These are phyloP conservation scores for Globisporangium barbulae DNA, from an alignment of 352 stramenopile genomes.

Conservation along the genomic window DNA sequence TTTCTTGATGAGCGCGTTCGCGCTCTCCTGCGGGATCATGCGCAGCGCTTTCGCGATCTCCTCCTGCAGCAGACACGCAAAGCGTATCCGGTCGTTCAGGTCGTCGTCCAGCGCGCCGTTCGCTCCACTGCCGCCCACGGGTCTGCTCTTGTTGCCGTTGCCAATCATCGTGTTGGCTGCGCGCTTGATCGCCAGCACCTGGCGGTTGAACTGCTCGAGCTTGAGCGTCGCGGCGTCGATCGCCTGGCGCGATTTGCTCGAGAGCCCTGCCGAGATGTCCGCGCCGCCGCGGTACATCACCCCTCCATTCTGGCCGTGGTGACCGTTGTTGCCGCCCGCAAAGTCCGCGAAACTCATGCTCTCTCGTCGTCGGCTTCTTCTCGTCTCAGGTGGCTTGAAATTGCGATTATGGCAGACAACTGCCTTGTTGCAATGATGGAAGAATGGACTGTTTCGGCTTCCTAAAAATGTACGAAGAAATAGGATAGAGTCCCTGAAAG, in stretches of 20 bases:
- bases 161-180: slow-evolving; percentile 21
- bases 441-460: too few relatives aligned
- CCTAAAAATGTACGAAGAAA: too few relatives aligned
- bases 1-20: slow-evolving; percentile 68
- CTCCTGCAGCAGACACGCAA: slow-evolving; percentile 77
- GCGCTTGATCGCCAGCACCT: slow-evolving; percentile 78
- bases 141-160: slow-evolving; percentile 5
- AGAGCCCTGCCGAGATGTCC: slow-evolving; percentile 17
- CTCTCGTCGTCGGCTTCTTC: neutral
- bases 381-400: neutral
- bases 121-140: slow-evolving; percentile 4
- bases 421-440: too few relatives aligned
- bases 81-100: slow-evolving; percentile 81
- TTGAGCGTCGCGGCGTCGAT: slow-evolving; percentile 73
- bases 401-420: neutral
- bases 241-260: slow-evolving; percentile 43
- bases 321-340: slow-evolving; percentile 20
- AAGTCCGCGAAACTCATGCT: slow-evolving; percentile 72
- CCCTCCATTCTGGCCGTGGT: neutral
- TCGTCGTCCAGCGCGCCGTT: slow-evolving; percentile 56
- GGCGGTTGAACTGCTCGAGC: slow-evolving; percentile 80
- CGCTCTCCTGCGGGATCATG: slow-evolving; percentile 51
- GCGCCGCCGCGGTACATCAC: slow-evolving; percentile 11
- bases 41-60: slow-evolving; percentile 69
- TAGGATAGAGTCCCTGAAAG: too few relatives aligned